Conservation (phyloP, 768 basidiomycete species). For the Mycena leptocephala region DNA sequence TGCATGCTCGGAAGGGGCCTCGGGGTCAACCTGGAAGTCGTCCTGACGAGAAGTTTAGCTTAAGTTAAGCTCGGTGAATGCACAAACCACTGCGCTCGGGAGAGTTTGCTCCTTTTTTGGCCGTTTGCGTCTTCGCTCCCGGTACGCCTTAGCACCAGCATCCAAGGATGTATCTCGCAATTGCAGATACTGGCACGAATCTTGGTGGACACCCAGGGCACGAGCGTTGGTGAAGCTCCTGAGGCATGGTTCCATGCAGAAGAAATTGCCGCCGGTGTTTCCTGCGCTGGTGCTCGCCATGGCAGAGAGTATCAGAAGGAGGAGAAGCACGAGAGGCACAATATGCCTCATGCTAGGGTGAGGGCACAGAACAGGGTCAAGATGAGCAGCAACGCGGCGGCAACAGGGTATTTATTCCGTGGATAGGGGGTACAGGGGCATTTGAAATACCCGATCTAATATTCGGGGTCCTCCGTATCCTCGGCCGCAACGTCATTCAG, state of each 20-base stretch:
- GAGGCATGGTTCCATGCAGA: no score
- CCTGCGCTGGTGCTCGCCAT: no score
- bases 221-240: background rate
- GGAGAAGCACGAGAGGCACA: background rate
- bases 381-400: no score
- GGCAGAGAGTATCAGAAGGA: no score
- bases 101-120: no score
- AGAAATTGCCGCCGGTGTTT: no score
- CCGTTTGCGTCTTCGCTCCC: background rate
- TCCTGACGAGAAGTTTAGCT: no score
- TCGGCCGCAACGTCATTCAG: background rate
- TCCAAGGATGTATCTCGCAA: background rate
- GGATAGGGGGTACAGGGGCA: background rate
- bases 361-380: background rate
- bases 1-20: no score
- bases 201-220: background rate
- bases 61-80: no score
- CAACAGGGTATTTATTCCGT: no score
- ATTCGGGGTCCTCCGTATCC: background rate
- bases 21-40: no score
- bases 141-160: background rate
- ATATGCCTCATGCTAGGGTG: background rate
- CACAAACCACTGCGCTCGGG: no score
- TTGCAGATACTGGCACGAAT: background rate
- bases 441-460: background rate